Evolutionary conservation across 2,329 filamentous ascomycete species (phyloP).

Genomic region (Chalaropsis ovoidea): DNA sequence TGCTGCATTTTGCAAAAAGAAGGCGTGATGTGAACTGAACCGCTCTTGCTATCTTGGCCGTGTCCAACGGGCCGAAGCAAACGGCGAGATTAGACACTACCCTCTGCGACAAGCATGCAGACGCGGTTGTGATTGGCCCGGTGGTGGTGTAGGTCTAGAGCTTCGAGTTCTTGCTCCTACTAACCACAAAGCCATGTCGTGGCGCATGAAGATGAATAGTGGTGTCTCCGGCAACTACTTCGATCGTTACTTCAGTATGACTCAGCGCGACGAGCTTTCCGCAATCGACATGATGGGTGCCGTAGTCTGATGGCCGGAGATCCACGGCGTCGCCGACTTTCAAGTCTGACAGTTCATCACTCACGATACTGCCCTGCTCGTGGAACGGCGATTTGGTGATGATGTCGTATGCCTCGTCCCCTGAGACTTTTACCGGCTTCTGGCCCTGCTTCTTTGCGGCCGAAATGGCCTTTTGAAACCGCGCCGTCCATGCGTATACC

Average conservation of each 20-base stretch:
- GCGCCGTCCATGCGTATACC: constrained; percentile 52
- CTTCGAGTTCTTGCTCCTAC: constrained; percentile 28
- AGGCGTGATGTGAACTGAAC: not conserved
- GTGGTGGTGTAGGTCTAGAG: not conserved
- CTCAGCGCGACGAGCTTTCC: constrained; percentile 47
- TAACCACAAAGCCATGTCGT: constrained; percentile 47
- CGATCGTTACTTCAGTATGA: constrained; percentile 48
- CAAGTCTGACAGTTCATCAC: constrained; percentile 37
- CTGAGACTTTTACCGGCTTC: constrained; percentile 38
- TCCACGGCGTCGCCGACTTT: constrained; percentile 45
- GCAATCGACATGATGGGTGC: constrained; percentile 47
- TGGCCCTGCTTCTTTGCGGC: constrained; percentile 31
- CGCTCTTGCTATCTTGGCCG: not conserved
- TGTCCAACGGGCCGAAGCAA: not conserved
- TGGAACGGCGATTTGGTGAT: constrained; percentile 40
- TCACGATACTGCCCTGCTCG: constrained; percentile 34
- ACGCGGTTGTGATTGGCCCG: not conserved
- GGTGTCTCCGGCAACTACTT: constrained; percentile 37
- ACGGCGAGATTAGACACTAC: not conserved
- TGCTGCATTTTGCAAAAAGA: not conserved
- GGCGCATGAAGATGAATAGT: constrained; percentile 51
- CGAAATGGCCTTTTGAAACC: constrained; percentile 46
- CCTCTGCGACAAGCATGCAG: too few species aligned
- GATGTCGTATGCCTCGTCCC: constrained; percentile 43
- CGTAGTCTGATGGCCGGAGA: constrained; percentile 54